phyloP scores from a whole-genome alignment of 2,329 filamentous ascomycete genomes.

The Epichloe aotearoae region DNA sequence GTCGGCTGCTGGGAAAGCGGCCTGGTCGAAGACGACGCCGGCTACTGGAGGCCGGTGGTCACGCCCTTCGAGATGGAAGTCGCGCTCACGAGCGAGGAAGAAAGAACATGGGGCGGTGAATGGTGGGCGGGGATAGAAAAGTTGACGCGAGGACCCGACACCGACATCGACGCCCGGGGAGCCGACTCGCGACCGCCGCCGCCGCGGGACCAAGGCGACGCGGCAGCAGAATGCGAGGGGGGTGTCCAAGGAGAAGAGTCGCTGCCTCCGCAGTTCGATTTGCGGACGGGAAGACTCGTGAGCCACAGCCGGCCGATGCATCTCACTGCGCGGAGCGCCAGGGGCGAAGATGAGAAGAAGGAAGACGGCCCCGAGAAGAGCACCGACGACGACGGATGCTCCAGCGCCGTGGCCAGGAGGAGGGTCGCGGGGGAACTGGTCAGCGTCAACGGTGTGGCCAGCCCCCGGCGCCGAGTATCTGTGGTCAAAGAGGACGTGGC shows the following conservation, averaged over 20 bases:
- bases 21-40: conserved; percentile 67
- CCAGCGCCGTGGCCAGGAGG: conserved; percentile 43
- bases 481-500: conserved; percentile 74
- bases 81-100: conserved; percentile 60
- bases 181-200: conserved; percentile 8
- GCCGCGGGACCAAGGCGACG: background rate
- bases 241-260: conserved; percentile 53
- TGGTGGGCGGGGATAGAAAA: conserved; percentile 82
- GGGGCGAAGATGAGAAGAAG: conserved; percentile 6
- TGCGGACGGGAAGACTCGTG: conserved; percentile 74
- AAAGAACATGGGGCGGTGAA: conserved; percentile 71
- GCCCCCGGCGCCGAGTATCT: conserved; percentile 86
- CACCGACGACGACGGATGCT: background rate
- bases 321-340: conserved; percentile 20
- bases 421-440: conserved; percentile 51
- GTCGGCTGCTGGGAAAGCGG: conserved; percentile 98
- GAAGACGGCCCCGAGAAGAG: conserved; percentile 4
- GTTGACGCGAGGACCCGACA: conserved; percentile 33
- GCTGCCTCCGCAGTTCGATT: conserved; percentile 79
- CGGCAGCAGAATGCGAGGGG: conserved; percentile 15
- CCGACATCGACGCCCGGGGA: conserved; percentile 13
- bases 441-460: conserved; percentile 72
- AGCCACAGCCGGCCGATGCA: conserved; percentile 66
- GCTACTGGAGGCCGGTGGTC: conserved; percentile 78
- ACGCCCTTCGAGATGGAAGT: conserved; percentile 90